Evolutionary conservation across 129 eudicot species (phyloP).

Genomic region (Chrysanthemum makinoi): DNA sequence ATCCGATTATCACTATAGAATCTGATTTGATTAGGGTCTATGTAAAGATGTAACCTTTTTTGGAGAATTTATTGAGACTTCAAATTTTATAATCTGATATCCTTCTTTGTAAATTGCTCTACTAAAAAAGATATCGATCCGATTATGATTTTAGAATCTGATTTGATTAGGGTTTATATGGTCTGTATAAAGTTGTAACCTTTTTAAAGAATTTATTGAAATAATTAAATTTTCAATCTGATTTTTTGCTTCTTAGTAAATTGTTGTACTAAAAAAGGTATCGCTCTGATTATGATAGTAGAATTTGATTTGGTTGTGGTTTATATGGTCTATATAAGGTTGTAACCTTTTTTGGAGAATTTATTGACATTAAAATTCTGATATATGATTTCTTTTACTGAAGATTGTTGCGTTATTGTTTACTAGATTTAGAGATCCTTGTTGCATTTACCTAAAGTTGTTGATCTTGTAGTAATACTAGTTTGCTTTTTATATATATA

Average conservation of each 20-base stretch:
- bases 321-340: slow-evolving; percentile 19
- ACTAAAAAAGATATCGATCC: not conserved
- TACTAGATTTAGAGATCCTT: slow-evolving; percentile 20
- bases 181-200: slow-evolving; percentile 17
- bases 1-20: slow-evolving; percentile 3
- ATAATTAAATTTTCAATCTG: not conserved
- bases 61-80: not conserved
- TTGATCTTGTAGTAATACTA: slow-evolving; percentile 5
- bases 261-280: not conserved
- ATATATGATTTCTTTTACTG: not conserved
- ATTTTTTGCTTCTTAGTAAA: not conserved
- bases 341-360: slow-evolving; percentile 10
- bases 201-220: not conserved
- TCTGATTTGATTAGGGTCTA: slow-evolving; percentile 8
- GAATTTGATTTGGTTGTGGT: not conserved
- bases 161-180: not conserved
- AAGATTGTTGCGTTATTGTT: slow-evolving; percentile 9
- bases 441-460: not conserved
- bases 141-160: not conserved
- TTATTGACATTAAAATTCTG: not conserved
- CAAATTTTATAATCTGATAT: not conserved
- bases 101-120: no score
- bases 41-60: slow-evolving; percentile 19
- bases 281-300: slow-evolving; percentile 8
- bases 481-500: not conserved